Conservation (phyloP, 1,284 basidiomycete genomes). For the Ceratobasidium sp. region DNA sequence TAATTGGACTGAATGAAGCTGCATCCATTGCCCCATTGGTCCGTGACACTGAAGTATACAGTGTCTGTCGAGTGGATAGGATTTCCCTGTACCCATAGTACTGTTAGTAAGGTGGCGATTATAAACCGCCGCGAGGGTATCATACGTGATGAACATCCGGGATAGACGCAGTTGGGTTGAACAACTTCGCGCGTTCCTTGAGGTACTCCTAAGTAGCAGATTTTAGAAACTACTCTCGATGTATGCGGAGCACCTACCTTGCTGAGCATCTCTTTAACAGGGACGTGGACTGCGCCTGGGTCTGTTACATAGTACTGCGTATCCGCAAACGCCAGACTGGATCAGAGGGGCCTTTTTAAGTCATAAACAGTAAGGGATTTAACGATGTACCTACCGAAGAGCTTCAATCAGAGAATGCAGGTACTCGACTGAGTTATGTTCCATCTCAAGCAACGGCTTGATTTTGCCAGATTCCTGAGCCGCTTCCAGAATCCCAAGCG, state of each 20-base stretch:
- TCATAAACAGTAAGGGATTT: neutral
- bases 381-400: conserved; percentile 67
- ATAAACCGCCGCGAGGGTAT: neutral
- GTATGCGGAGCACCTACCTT: conserved; percentile 65
- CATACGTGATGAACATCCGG: conserved; percentile 76
- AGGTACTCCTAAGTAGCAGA: conserved; percentile 76
- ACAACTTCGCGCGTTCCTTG: conserved; percentile 79
- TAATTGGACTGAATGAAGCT: conserved; percentile 97
- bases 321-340: conserved; percentile 63
- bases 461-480: conserved; percentile 82
- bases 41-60: conserved; percentile 90
- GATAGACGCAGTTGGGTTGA: conserved; percentile 77
- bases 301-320: conserved; percentile 91
- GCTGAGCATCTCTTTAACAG: conserved; percentile 82
- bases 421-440: conserved; percentile 91
- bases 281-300: conserved; percentile 79
- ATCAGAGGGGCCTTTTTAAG: conserved; percentile 37
- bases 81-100: conserved; percentile 68
- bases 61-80: conserved; percentile 90
- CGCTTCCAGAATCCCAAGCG: conserved; percentile 91
- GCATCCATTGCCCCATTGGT: conserved; percentile 93
- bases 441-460: conserved; percentile 78
- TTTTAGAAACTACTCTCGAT: neutral
- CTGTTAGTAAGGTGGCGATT: neutral
- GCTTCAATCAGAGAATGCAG: conserved; percentile 90